Percentiles rank a stretch among this genome's conserved stretches.
Conservation (phyloP, 805 yeast genomes). For the Cyberlindnera maritima region DNA sequence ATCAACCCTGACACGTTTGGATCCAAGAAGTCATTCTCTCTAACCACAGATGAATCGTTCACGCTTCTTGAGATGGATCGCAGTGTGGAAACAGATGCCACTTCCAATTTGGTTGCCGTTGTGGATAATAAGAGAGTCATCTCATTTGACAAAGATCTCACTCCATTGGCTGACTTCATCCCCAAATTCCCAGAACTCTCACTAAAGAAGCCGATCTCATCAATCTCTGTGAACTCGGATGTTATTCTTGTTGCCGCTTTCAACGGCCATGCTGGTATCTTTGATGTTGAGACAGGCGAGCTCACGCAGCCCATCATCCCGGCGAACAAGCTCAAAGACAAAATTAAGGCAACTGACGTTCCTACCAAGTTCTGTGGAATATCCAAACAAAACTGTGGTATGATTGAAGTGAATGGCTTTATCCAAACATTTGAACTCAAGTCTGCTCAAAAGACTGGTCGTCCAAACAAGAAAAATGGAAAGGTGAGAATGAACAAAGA, state of each 20-base stretch:
- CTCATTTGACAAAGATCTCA: background rate
- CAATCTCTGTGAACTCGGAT: background rate
- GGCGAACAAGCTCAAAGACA: too few species aligned
- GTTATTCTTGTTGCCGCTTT: background rate
- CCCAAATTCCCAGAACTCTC: background rate
- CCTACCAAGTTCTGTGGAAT: background rate
- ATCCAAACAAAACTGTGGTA: background rate
- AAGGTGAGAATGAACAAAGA: constrained; percentile 1
- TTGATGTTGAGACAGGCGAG: background rate
- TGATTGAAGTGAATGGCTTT: background rate
- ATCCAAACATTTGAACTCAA: background rate
- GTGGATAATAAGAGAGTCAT: background rate
- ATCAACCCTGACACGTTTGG: background rate
- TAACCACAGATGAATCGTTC: background rate
- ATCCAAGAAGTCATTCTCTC: background rate
- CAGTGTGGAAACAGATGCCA: too few species aligned
- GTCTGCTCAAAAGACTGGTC: background rate
- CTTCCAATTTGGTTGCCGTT: background rate
- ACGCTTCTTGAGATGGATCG: background rate
- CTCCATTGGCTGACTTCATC: background rate
- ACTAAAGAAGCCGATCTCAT: background rate
- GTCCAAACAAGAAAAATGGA: background rate
- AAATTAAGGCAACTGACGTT: background rate
- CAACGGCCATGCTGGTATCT: background rate
- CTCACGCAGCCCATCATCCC: background rate